phyloP scores from a whole-genome alignment of 177 flowering plant genomes.

The Telopea speciosissima region DNA sequence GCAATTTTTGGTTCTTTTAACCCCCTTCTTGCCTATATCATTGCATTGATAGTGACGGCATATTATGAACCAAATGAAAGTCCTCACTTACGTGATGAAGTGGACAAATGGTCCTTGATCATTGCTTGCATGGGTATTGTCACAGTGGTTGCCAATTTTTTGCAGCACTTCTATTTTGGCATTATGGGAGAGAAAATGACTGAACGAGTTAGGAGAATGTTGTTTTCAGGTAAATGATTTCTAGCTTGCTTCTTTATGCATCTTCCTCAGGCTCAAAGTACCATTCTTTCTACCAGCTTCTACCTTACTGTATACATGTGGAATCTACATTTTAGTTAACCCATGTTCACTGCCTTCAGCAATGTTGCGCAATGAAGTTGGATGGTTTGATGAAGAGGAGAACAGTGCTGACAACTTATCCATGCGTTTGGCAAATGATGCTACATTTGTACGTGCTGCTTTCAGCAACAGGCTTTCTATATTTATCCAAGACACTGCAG shows the following conservation, averaged over 20 bases:
- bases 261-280: neutral
- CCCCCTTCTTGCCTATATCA: slow-evolving; percentile 90
- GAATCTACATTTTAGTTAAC: slow-evolving; percentile 2
- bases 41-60: slow-evolving; percentile 60
- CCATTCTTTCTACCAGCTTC: neutral
- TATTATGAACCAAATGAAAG: slow-evolving; percentile 49
- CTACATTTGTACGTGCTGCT: slow-evolving; percentile 95
- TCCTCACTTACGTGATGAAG: slow-evolving; percentile 48
- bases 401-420: slow-evolving; percentile 91
- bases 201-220: slow-evolving; percentile 85
- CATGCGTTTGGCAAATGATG: slow-evolving; percentile 98
- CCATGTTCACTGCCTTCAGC: slow-evolving; percentile 38
- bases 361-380: slow-evolving; percentile 90
- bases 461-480: slow-evolving; percentile 95
- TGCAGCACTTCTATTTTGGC: slow-evolving; percentile 96
- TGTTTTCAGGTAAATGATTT: slow-evolving; percentile 69
- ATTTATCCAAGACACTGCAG: slow-evolving; percentile 89
- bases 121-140: slow-evolving; percentile 91
- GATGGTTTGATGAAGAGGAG: slow-evolving; percentile 97
- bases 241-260: neutral
- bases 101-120: slow-evolving; percentile 83
- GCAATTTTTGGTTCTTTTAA: slow-evolving; percentile 96
- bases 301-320: neutral
- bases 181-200: slow-evolving; percentile 99
- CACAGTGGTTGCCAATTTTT: slow-evolving; percentile 84